Percentiles rank a stretch among this genome's conserved stretches.
Evolutionary conservation across 148 eudicot species (phyloP).

Genomic region (Beta vulgaris): DNA sequence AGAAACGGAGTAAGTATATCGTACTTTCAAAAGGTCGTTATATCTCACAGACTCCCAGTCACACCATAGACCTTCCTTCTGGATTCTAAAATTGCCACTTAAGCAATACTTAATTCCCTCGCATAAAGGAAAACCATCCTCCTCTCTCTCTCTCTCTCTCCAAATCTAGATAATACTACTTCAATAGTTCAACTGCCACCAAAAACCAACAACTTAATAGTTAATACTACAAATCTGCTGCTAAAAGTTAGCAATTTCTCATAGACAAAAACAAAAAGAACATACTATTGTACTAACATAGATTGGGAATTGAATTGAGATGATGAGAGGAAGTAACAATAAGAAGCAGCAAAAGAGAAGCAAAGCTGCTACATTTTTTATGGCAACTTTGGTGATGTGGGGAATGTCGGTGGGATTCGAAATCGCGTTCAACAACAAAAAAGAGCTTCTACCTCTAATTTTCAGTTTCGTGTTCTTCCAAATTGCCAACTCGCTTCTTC

Average conservation of each 20-base stretch:
- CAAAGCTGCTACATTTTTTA: constrained; percentile 49
- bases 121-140: neutral
- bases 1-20: no score
- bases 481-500: constrained; percentile 50
- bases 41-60: no score
- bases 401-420: constrained; percentile 57
- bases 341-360: constrained; percentile 11
- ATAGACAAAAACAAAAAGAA: no score
- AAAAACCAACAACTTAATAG: neutral
- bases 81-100: constrained; percentile 4
- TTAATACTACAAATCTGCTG: no score
- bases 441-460: constrained; percentile 43
- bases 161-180: neutral
- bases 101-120: neutral
- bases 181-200: neutral
- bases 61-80: no score
- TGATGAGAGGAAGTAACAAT: constrained; percentile 20
- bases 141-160: neutral
- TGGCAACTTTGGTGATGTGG: constrained; percentile 72
- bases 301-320: no score
- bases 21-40: no score
- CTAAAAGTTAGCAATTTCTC: no score
- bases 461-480: constrained; percentile 59
- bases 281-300: no score
- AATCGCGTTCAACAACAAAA: constrained; percentile 46